Evolutionary conservation across 352 stramenopile species (phyloP), one percentile per base, ranked within the genome.

Genomic region (Phytophthora aleatoria): DNA sequence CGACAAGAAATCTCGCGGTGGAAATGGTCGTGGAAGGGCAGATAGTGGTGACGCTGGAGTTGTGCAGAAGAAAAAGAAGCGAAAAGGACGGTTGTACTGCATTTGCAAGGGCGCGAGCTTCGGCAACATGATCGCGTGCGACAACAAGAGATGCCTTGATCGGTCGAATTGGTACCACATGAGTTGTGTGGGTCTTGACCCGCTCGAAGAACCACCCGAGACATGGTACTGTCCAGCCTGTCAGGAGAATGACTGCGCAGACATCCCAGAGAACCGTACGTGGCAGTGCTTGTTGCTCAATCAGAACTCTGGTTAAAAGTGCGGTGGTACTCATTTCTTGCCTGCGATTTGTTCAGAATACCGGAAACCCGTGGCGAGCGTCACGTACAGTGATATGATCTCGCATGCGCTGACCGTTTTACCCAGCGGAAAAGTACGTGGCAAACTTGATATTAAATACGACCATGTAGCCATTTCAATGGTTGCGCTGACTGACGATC

Each of bases 311-410:
- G 20, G 20, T 20, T 20, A 20, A 20, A 20, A 20, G 12, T 24
- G 39, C 11, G 3, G 3, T 33, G 4, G 13, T 44, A 35, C 20
- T 44, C 3, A 3, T 27, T 43, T 52, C 1, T 15, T n/a, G 10
- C 52, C 24, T 16, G 10, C 8, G 12, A 31, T 16, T 36, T 20
- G 16, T 15, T 9, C 50, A 93, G 85, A 91, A 68, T 94, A 89
- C 58, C 81, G 85, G 44, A 94, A 94, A 55, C 85, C 85, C 3
- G 82, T 87, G 12, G 81, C 84, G 7, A 94, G 83, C 64, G 79
- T 90, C 50, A 96, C 86, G 31, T 96, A 96, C 55, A 81, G 84
- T 26, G 87, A 96, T 67, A 96, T 96, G 89, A 96, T 96, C 57
- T 87, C 86, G 39, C 82, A 94, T 61, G 86, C 87, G n/a, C 58